Evolutionary conservation across 805 yeast species (phyloP).

Genomic region (Nakazawaea siamensis): DNA sequence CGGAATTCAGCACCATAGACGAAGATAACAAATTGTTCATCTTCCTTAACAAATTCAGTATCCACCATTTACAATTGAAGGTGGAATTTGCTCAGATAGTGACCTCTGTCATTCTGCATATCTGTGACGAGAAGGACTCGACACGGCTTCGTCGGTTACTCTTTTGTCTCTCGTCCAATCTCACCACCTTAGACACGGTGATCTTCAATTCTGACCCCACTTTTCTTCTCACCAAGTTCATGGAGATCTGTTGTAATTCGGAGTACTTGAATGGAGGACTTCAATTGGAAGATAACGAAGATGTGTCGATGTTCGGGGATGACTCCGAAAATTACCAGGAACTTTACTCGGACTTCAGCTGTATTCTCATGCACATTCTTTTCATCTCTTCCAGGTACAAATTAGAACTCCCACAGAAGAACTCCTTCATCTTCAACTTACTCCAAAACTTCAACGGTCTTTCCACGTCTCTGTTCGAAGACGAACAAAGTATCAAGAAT

Average conservation of each 20-base stretch:
- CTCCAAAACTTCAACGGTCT: constrained; percentile 16
- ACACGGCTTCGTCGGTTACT: constrained; percentile 41
- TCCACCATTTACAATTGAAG: constrained; percentile 38
- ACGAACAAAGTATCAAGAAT: constrained; percentile 16
- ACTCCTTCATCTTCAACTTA: constrained; percentile 14
- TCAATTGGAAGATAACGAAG: constrained; percentile 12
- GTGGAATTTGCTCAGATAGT: constrained; percentile 30
- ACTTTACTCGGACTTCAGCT: constrained; percentile 59
- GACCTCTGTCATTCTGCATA: constrained; percentile 21
- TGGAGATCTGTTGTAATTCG: constrained; percentile 8
- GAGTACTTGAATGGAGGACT: constrained; percentile 16
- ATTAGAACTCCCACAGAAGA: constrained; percentile 12
- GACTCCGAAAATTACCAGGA: constrained; percentile 50
- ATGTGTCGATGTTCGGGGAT: constrained; percentile 13
- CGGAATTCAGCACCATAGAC: constrained; percentile 40
- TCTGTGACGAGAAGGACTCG: constrained; percentile 32
- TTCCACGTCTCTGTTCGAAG: constrained; percentile 16
- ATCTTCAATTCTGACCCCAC: constrained; percentile 37
- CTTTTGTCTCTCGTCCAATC: constrained; percentile 38
- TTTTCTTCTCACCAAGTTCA: constrained; percentile 16
- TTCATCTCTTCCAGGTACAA: constrained; percentile 30
- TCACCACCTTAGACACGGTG: constrained; percentile 32
- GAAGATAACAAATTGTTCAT: constrained; percentile 38
- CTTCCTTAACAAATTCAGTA: constrained; percentile 30
- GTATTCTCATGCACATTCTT: constrained; percentile 39